A percentile compares a stretch with the other conserved stretches of the same genome.
phyloP scores from a whole-genome alignment of 495 filamentous ascomycete genomes.

The Annulohypoxylon stygium region DNA sequence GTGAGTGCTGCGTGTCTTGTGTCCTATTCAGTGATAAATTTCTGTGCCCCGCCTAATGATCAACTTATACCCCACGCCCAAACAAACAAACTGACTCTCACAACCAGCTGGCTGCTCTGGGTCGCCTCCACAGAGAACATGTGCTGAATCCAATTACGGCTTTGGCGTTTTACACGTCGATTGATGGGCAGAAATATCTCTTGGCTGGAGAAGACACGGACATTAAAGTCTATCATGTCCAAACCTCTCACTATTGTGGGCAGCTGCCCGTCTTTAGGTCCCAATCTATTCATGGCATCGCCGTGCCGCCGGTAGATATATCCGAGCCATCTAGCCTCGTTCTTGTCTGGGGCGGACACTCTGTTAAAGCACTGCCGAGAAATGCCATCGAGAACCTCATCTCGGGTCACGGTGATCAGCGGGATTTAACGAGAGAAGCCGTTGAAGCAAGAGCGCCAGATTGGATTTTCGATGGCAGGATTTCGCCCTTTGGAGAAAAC shows the following conservation, averaged over 20 bases:
- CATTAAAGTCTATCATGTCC: slow-evolving; percentile 70
- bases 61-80: neutral
- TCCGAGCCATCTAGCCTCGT: slow-evolving; percentile 43
- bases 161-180: slow-evolving; percentile 60
- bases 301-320: slow-evolving; percentile 49
- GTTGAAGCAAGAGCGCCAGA: slow-evolving; percentile 67
- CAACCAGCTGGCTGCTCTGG: slow-evolving; percentile 23
- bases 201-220: slow-evolving; percentile 81
- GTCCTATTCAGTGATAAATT: slow-evolving; percentile 5
- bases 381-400: slow-evolving; percentile 43
- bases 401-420: slow-evolving; percentile 17
- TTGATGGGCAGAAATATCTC: slow-evolving; percentile 59
- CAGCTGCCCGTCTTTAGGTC: slow-evolving; percentile 66
- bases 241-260: slow-evolving; percentile 52
- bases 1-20: slow-evolving; percentile 32
- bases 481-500: slow-evolving; percentile 55
- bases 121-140: slow-evolving; percentile 51
- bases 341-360: slow-evolving; percentile 71
- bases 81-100: slow-evolving; percentile 26
- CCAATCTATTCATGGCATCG: slow-evolving; percentile 79
- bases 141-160: slow-evolving; percentile 71
- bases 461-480: slow-evolving; percentile 85
- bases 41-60: neutral
- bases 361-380: slow-evolving; percentile 48
- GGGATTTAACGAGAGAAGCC: slow-evolving; percentile 12